Base-by-base conservation (phyloP, 768 basidiomycete species). In the Clavaria fumosa region DNA sequence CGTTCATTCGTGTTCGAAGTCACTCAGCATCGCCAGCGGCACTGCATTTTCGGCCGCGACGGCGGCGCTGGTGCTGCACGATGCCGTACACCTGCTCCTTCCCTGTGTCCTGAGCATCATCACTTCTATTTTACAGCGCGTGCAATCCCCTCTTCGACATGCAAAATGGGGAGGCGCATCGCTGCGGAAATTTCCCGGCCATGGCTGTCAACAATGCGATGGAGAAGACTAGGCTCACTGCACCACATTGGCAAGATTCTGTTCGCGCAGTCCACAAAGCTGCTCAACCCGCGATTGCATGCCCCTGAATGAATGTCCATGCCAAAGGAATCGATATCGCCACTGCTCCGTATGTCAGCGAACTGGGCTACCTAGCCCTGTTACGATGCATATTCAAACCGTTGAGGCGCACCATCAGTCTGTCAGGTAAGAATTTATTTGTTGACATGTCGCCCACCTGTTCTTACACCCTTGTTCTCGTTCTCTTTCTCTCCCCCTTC, bases 361-460 rank as follows among this genome's bases (percentile, higher is more conserved):
- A 86, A 56, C 66, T 86, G 7, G 81, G 82, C 3, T 78, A 71
- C 56, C 66, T 86, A 14, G 80, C 82, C 77, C 80, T 51, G 70
- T 84, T 28, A 80, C 84, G 54, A 78, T 75, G 2, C 81, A 82
- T 3, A n/a, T n/a, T n/a, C n/a, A n/a, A n/a, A n/a, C n/a, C n/a
- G n/a, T n/a, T n/a, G 83, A 86, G 56, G 79, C 83, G 68, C 79
- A 83, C 47, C 85, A 86, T 48, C 82, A 85, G 52, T 74, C 81
- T 7, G 70, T 85, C 51, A 86, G 84, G 78, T 78, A 46, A 49
- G 75, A 57, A 28, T 32, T 37, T 35, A 26, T 36, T 27, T 21
- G n/a, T n/a, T n/a, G n/a, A n/a, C n/a, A n/a, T n/a, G n/a, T n/a
- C n/a, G n/a, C n/a, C n/a, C n/a, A n/a, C n/a, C n/a, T n/a, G n/a